These are phyloP conservation scores for Rutstroemia sp. DNA, from an alignment of 2,329 filamentous ascomycete species.

Conservation along the genomic window DNA sequence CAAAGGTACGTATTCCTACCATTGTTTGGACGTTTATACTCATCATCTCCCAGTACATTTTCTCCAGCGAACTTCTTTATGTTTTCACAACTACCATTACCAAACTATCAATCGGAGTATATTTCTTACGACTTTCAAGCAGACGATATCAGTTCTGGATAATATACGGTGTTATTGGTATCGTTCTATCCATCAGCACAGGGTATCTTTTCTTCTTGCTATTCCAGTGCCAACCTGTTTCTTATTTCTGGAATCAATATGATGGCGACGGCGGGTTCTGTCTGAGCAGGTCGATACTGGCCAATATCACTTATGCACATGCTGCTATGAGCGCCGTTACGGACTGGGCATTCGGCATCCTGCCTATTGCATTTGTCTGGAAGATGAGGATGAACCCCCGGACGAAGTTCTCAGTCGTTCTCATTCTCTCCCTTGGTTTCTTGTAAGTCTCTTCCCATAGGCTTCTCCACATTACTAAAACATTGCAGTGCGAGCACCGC, in stretches of 20 bases:
- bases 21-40: not conserved
- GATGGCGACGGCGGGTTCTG: conserved; percentile 26
- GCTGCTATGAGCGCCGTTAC: conserved; percentile 24
- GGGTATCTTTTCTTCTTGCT: conserved; percentile 27
- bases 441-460: conserved; percentile 28
- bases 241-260: conserved; percentile 33
- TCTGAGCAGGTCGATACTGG: conserved; percentile 20
- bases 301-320: conserved; percentile 24
- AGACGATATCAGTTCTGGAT: conserved; percentile 21
- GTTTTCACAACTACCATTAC: conserved; percentile 24
- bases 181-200: conserved; percentile 20
- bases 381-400: conserved; percentile 25
- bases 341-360: conserved; percentile 26
- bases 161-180: conserved; percentile 19
- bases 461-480: not conserved
- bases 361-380: conserved; percentile 27
- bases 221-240: conserved; percentile 25
- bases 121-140: conserved; percentile 25
- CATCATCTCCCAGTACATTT: conserved; percentile 14
- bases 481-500: conserved; percentile 33
- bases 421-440: conserved; percentile 31
- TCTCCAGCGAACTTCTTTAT: conserved; percentile 27
- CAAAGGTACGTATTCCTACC: conserved; percentile 16
- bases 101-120: conserved; percentile 25
- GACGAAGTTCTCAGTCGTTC: conserved; percentile 30